Percentiles rank a stretch among this genome's conserved stretches.
Conservation (phyloP, 768 basidiomycete genomes). For the Suillus hirtellus region DNA sequence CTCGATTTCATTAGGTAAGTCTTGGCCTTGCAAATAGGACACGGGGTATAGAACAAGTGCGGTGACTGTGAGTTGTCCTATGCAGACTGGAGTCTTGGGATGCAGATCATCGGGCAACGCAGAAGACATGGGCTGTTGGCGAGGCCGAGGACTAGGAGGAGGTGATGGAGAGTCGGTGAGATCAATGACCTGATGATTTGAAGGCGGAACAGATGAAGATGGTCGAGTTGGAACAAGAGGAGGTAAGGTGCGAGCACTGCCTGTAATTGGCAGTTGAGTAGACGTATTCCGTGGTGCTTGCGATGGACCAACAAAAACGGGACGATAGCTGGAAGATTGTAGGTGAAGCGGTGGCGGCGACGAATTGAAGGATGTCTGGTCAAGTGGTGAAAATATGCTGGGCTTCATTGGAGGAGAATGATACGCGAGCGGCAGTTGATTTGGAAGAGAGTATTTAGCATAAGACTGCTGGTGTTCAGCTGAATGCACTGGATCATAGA, state of each 20-base stretch:
- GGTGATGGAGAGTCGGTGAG: constrained; percentile 65
- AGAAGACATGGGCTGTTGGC: constrained; percentile 25
- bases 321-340: constrained; percentile 40
- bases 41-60: constrained; percentile 86
- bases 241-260: constrained; percentile 25
- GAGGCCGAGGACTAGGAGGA: constrained; percentile 41
- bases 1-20: constrained; percentile 48
- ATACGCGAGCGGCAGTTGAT: constrained; percentile 17
- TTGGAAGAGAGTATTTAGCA: constrained; percentile 13
- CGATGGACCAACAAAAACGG: constrained; percentile 51
- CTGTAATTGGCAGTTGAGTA: constrained; percentile 30
- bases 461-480: constrained; percentile 24
- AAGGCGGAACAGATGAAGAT: constrained; percentile 25
- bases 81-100: constrained; percentile 84
- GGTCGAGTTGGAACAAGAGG: constrained; percentile 21
- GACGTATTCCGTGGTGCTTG: constrained; percentile 33
- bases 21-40: constrained; percentile 56
- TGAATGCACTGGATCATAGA: constrained; percentile 23
- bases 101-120: constrained; percentile 58
- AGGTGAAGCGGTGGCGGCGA: constrained; percentile 22
- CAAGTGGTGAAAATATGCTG: constrained; percentile 7
- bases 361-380: constrained; percentile 8
- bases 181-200: constrained; percentile 66
- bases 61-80: constrained; percentile 80
- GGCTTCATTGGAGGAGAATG: constrained; percentile 21